These are phyloP conservation scores for Pseudonectria buxi DNA, from an alignment of 2,329 filamentous ascomycete genomes.

Conservation along the genomic window DNA sequence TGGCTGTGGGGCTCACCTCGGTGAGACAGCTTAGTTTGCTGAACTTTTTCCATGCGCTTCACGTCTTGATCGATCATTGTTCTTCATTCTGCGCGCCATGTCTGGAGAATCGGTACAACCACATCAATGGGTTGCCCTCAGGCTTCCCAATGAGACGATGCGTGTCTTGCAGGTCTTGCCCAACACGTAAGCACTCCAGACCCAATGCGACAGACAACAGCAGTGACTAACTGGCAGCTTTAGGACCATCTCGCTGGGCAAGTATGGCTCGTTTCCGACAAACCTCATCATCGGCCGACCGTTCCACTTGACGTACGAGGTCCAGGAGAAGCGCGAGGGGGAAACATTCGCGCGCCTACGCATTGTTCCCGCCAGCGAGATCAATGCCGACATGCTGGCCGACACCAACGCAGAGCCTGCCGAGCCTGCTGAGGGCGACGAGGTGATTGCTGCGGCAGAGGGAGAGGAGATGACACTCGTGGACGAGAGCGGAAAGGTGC, in stretches of 20 bases:
- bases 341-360: slow-evolving; percentile 64
- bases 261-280: slow-evolving; percentile 84
- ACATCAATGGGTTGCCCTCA: slow-evolving; percentile 53
- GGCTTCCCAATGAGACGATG: slow-evolving; percentile 52
- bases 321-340: slow-evolving; percentile 63
- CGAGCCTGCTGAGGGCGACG: slow-evolving; percentile 35
- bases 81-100: slow-evolving; percentile 19
- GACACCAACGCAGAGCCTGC: slow-evolving; percentile 32
- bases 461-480: slow-evolving; percentile 37
- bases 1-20: slow-evolving; percentile 26
- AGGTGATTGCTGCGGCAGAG: slow-evolving; percentile 30
- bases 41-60: slow-evolving; percentile 17
- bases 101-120: slow-evolving; percentile 36
- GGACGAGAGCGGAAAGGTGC: slow-evolving; percentile 36
- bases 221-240: slow-evolving; percentile 20
- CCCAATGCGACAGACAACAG: slow-evolving; percentile 2
- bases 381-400: slow-evolving; percentile 72
- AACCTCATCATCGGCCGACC: slow-evolving; percentile 89
- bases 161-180: slow-evolving; percentile 52
- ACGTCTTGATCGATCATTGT: slow-evolving; percentile 7
- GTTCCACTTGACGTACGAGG: slow-evolving; percentile 85
- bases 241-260: slow-evolving; percentile 81
- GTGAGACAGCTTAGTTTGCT: slow-evolving; percentile 11
- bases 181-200: slow-evolving; percentile 44
- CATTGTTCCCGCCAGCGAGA: slow-evolving; percentile 70